Conservation (phyloP, 192 early-diverging fungal genomes). For the Physocladia obscura region DNA sequence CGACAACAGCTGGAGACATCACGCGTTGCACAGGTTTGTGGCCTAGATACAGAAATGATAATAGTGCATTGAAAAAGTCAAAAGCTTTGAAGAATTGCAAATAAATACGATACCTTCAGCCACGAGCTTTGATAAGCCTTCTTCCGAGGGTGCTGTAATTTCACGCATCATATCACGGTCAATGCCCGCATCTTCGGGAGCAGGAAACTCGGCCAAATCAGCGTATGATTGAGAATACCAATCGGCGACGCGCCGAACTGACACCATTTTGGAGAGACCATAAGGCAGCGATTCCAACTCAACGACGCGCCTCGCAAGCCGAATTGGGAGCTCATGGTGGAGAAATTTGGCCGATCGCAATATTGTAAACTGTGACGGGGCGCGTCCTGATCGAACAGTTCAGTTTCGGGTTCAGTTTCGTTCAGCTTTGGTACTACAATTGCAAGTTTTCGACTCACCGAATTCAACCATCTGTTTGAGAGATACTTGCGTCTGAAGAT, state of each 20-base stretch:
- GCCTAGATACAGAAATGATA: neutral
- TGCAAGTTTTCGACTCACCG: slow-evolving; percentile 51
- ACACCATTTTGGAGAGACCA: slow-evolving; percentile 84
- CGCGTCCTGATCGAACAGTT: slow-evolving; percentile 35
- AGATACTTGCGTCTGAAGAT: slow-evolving; percentile 91
- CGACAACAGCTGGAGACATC: slow-evolving; percentile 47
- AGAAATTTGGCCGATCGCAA: slow-evolving; percentile 55
- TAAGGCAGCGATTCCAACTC: slow-evolving; percentile 90
- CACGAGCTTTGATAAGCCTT: slow-evolving; percentile 1
- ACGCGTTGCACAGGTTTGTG: neutral
- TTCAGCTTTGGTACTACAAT: neutral
- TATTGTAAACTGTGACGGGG: slow-evolving; percentile 38
- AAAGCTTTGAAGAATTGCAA: neutral
- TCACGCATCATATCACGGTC: slow-evolving; percentile 1
- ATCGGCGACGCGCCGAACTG: slow-evolving; percentile 85
- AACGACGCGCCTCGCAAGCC: slow-evolving; percentile 89
- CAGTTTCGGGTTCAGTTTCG: neutral
- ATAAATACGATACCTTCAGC: slow-evolving; percentile 9
- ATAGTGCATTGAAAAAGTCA: neutral
- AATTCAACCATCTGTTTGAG: slow-evolving; percentile 95
- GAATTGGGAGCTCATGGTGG: slow-evolving; percentile 80
- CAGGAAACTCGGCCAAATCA: slow-evolving; percentile 63
- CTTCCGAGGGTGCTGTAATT: slow-evolving; percentile 2
- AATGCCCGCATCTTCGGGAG: slow-evolving; percentile 46
- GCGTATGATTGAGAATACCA: slow-evolving; percentile 94